A percentile compares a stretch with the other conserved stretches of the same genome.
Evolutionary conservation across 768 basidiomycete genomes (phyloP).

Genomic region (Boletus rex-veris): DNA sequence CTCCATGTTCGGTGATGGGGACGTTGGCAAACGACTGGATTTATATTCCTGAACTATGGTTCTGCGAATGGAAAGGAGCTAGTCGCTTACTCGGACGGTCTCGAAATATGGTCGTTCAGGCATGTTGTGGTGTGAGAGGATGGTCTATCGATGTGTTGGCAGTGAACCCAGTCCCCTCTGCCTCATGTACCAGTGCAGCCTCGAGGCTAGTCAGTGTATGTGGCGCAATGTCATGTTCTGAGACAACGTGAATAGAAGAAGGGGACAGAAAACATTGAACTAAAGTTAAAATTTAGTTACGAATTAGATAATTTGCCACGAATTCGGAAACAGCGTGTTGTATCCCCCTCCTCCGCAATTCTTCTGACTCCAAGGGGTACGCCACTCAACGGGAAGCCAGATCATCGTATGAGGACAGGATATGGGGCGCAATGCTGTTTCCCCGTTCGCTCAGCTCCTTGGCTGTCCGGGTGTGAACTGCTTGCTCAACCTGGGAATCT

Average conservation of each 20-base stretch:
- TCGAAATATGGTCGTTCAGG: conserved; percentile 56
- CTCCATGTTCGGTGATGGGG: conserved; percentile 65
- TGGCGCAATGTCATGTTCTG: conserved; percentile 21
- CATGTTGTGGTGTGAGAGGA: conserved; percentile 21
- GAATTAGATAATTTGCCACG: conserved; percentile 28
- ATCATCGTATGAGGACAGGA: not conserved
- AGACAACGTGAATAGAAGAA: conserved; percentile 21
- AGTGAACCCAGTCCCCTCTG: conserved; percentile 8
- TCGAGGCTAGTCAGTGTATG: conserved; percentile 29
- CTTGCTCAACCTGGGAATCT: not conserved
- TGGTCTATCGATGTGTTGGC: not conserved
- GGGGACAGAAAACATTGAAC: conserved; percentile 5
- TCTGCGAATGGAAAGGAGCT: not conserved
- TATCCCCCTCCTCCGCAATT: not conserved
- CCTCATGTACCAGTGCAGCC: conserved; percentile 17
- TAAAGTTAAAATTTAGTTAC: conserved; percentile 15
- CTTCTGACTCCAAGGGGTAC: not conserved
- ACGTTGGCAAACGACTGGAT: conserved; percentile 85
- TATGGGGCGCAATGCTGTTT: not conserved
- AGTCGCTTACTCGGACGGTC: conserved; percentile 53
- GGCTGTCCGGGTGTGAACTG: not conserved
- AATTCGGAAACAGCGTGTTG: not conserved
- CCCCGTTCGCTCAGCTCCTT: not conserved
- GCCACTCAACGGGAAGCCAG: not conserved
- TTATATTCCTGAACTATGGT: conserved; percentile 3